A percentile compares a stretch with the other conserved stretches of the same genome.
phyloP scores from a whole-genome alignment of 208 protist species.

The Herpetomonas samuelpessoai region DNA sequence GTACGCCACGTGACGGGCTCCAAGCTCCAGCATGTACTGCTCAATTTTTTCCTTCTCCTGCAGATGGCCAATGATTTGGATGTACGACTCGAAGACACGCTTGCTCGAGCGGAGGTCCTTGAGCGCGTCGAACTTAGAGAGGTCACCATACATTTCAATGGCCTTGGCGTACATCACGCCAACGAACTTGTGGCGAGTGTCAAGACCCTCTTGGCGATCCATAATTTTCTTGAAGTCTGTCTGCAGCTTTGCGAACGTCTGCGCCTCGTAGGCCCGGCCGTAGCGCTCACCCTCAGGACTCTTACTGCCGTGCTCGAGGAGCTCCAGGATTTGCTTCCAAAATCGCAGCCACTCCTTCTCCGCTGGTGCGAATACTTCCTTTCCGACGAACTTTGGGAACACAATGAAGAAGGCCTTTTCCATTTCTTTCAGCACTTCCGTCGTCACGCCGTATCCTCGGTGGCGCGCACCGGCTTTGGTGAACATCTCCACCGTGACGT shows the following conservation, averaged over 20 bases:
- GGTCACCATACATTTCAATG: slow-evolving; percentile 57
- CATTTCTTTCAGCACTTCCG: slow-evolving; percentile 48
- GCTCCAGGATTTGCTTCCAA: slow-evolving; percentile 49
- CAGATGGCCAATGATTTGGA: slow-evolving; percentile 47
- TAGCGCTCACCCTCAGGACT: slow-evolving; percentile 56
- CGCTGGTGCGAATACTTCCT: slow-evolving; percentile 42
- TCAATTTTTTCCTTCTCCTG: slow-evolving; percentile 29
- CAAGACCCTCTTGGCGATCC: slow-evolving; percentile 42
- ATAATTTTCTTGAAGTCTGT: slow-evolving; percentile 54
- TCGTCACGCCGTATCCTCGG: slow-evolving; percentile 61
- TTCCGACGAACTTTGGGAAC: slow-evolving; percentile 68
- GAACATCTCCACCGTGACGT: slow-evolving; percentile 58
- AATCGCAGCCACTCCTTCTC: slow-evolving; percentile 68
- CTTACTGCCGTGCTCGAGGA: slow-evolving; percentile 47
- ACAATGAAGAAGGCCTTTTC: slow-evolving; percentile 64
- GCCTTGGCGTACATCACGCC: slow-evolving; percentile 66
- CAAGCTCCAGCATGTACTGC: slow-evolving; percentile 56
- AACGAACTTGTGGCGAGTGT: slow-evolving; percentile 52
- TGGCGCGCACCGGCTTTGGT: slow-evolving; percentile 60
- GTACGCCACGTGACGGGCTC: slow-evolving; percentile 52
- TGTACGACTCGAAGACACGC: slow-evolving; percentile 49
- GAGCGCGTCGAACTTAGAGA: slow-evolving; percentile 54
- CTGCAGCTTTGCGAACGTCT: slow-evolving; percentile 44
- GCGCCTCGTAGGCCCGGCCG: slow-evolving; percentile 35
- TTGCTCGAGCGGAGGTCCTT: slow-evolving; percentile 44